These are phyloP conservation scores for Cladosporium halotolerans DNA, from an alignment of 2,329 filamentous ascomycete species.

Conservation along the genomic window DNA sequence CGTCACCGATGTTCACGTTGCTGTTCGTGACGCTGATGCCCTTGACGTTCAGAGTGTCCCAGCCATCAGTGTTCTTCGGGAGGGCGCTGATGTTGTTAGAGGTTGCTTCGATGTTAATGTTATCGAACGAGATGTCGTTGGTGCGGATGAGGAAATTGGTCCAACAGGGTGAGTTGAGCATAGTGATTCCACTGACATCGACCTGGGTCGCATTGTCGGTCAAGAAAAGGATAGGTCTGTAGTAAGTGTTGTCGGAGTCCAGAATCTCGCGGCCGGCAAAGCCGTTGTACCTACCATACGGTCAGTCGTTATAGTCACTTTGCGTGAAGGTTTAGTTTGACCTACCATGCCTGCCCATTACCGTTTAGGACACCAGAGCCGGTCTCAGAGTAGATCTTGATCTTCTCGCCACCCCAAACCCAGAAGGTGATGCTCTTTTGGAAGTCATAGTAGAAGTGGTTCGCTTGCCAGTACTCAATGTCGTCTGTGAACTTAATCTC, in stretches of 20 bases:
- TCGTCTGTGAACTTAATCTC: constrained; percentile 63
- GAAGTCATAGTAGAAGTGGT: constrained; percentile 47
- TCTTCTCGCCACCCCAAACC: constrained; percentile 57
- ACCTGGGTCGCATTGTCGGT: constrained; percentile 56
- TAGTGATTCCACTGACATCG: constrained; percentile 51
- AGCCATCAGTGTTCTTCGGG: constrained; percentile 58
- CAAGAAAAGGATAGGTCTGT: constrained; percentile 55
- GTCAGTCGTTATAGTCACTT: neutral
- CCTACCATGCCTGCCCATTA: constrained; percentile 49
- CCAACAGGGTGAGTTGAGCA: constrained; percentile 59
- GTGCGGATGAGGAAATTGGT: constrained; percentile 57
- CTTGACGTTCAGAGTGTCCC: constrained; percentile 54
- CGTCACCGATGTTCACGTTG: constrained; percentile 40
- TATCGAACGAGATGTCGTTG: constrained; percentile 49
- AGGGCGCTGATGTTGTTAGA: constrained; percentile 42
- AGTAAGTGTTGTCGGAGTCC: constrained; percentile 46
- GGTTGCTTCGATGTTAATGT: constrained; percentile 49
- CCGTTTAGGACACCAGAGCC: constrained; percentile 53
- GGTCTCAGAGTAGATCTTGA: constrained; percentile 45
- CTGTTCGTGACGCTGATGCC: constrained; percentile 39
- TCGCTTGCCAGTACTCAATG: constrained; percentile 35
- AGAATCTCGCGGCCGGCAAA: constrained; percentile 45
- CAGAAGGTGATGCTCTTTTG: constrained; percentile 56
- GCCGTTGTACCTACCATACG: constrained; percentile 25
- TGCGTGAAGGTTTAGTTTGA: neutral